A percentile compares a stretch with the other conserved stretches of the same genome.
phyloP scores from a whole-genome alignment of 2,329 filamentous ascomycete species.

The Ophiostoma piceae region DNA sequence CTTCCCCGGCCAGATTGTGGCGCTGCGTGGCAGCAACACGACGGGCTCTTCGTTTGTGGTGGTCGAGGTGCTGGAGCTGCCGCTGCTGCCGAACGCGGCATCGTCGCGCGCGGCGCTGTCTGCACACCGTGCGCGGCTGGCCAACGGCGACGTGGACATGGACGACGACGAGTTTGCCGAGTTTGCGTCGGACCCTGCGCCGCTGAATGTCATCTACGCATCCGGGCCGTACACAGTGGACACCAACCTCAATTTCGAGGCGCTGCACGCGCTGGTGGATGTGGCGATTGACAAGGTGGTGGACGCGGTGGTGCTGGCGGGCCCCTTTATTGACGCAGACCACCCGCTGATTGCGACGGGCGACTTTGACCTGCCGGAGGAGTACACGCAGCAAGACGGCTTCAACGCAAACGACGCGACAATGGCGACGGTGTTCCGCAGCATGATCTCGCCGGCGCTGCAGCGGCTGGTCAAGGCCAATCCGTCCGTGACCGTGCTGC shows the following conservation, averaged over 20 bases:
- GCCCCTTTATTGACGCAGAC: slow-evolving; percentile 87
- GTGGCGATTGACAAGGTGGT: slow-evolving; percentile 68
- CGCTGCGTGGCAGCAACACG: slow-evolving; percentile 78
- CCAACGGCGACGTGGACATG: slow-evolving; percentile 57
- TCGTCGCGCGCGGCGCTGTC: slow-evolving; percentile 61
- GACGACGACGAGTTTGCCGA: slow-evolving; percentile 34
- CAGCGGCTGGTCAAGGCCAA: slow-evolving; percentile 64
- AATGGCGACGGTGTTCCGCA: slow-evolving; percentile 75
- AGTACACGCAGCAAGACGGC: neutral
- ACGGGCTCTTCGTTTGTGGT: slow-evolving; percentile 80
- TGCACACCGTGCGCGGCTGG: slow-evolving; percentile 62
- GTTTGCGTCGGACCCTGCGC: slow-evolving; percentile 44
- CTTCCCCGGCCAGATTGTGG: slow-evolving; percentile 92
- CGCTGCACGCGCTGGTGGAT: slow-evolving; percentile 73
- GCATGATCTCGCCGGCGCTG: slow-evolving; percentile 69
- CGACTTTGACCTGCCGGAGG: slow-evolving; percentile 66
- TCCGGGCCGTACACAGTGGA: slow-evolving; percentile 90
- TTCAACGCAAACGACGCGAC: slow-evolving; percentile 73
- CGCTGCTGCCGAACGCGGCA: slow-evolving; percentile 68
- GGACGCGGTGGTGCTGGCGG: slow-evolving; percentile 73
- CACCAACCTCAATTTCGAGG: slow-evolving; percentile 85
- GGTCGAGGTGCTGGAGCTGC: slow-evolving; percentile 67
- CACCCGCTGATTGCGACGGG: slow-evolving; percentile 80
- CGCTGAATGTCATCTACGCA: slow-evolving; percentile 71
- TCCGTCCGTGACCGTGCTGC: slow-evolving; percentile 72